These are phyloP conservation scores for Penicillium nucicola DNA, from an alignment of 495 filamentous ascomycete species.

Conservation along the genomic window DNA sequence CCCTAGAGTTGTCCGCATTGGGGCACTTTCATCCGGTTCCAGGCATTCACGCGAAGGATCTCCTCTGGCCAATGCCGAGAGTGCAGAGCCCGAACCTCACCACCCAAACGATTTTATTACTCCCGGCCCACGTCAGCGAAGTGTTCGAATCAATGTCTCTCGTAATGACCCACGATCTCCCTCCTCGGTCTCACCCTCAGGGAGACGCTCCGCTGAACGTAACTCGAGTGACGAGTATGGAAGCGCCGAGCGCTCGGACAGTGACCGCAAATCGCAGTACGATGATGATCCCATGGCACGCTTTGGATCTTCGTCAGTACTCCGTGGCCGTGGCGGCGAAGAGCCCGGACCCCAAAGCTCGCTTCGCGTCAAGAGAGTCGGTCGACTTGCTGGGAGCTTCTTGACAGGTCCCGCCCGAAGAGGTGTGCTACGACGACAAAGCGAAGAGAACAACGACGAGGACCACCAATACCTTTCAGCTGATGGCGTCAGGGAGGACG, in stretches of 20 bases:
- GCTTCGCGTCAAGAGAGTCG: constrained; percentile 68
- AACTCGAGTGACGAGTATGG: constrained; percentile 35
- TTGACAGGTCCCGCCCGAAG: constrained; percentile 71
- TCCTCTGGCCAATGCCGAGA: constrained; percentile 31
- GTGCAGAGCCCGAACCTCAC: constrained; percentile 26
- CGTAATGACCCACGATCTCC: constrained; percentile 37
- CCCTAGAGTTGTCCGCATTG: constrained; percentile 59
- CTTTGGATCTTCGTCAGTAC: constrained; percentile 47
- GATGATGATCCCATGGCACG: constrained; percentile 46
- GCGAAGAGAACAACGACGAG: constrained; percentile 62
- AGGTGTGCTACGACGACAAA: constrained; percentile 65
- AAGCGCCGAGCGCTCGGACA: constrained; percentile 40
- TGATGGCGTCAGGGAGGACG: constrained; percentile 27
- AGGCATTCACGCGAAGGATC: constrained; percentile 35
- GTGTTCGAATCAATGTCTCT: constrained; percentile 55
- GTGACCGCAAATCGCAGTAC: constrained; percentile 40
- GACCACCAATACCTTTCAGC: constrained; percentile 25
- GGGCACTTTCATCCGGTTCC: constrained; percentile 35
- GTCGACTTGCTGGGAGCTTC: constrained; percentile 67
- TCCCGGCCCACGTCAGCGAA: constrained; percentile 60
- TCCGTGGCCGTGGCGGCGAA: constrained; percentile 47
- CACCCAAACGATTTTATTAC: constrained; percentile 58
- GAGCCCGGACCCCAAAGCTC: constrained; percentile 63
- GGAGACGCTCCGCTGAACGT: constrained; percentile 33
- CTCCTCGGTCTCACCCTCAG: constrained; percentile 39